These are phyloP conservation scores for Elsinoe fawcettii DNA, from an alignment of 2,329 filamentous ascomycete species.

Conservation along the genomic window DNA sequence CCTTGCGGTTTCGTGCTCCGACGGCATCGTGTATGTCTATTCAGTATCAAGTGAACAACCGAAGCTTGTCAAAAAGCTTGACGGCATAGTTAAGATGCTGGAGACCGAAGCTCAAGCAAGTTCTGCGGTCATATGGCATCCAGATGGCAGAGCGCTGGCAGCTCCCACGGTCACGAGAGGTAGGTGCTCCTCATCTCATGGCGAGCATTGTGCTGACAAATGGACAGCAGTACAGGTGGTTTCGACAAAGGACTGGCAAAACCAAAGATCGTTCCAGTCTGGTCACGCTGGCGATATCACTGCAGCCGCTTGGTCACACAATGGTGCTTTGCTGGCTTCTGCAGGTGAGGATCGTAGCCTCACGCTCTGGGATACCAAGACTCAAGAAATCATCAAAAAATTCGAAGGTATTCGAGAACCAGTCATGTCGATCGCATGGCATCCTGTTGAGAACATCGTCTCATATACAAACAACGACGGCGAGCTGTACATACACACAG, in stretches of 20 bases:
- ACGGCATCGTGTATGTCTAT: conserved; percentile 87
- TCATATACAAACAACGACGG: conserved; percentile 91
- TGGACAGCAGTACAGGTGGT: conserved; percentile 68
- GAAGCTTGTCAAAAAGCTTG: conserved; percentile 71
- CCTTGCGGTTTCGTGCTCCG: conserved; percentile 74
- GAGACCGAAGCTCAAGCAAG: conserved; percentile 72
- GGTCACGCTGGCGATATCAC: conserved; percentile 81
- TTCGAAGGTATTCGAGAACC: conserved; percentile 64
- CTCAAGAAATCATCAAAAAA: conserved; percentile 70
- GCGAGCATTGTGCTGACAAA: neutral
- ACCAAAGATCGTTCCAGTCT: conserved; percentile 68
- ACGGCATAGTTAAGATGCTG: conserved; percentile 71
- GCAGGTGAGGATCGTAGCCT: conserved; percentile 55
- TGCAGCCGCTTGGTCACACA: conserved; percentile 85
- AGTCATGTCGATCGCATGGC: conserved; percentile 82
- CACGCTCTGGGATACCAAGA: conserved; percentile 81
- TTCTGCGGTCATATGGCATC: conserved; percentile 78
- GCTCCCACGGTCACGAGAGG: conserved; percentile 66
- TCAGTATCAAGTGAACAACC: conserved; percentile 71
- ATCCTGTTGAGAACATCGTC: conserved; percentile 77
- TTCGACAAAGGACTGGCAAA: conserved; percentile 83
- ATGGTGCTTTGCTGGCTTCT: conserved; percentile 74
- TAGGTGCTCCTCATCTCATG: conserved; percentile 14
- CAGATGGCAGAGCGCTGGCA: conserved; percentile 85
- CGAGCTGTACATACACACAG: conserved; percentile 81